Evolutionary conservation across 768 basidiomycete species (phyloP), one percentile per base, ranked within the genome.

Genomic region (Pleurotus platypus): DNA sequence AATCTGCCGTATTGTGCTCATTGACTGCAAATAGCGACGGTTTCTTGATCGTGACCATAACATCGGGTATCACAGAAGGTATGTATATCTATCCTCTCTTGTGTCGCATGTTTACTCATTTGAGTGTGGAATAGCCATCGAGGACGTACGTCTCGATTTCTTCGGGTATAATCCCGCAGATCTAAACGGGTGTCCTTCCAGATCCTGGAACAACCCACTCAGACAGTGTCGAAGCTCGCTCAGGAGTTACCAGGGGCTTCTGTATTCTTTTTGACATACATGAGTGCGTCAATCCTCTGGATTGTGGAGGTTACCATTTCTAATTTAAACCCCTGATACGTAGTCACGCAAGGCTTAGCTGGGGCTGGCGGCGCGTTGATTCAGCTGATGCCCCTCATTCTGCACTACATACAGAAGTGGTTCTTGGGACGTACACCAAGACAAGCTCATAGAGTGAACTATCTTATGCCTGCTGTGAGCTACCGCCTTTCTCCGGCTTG

Each of bases 41-140:
- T 58, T 90, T 90, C 76, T 73, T 90, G 57, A 79, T 87, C 60
- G 84, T 87, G 43, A 89, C 87, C 2, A 65, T 89, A 46, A 76
- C 79, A 7, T 84, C 84, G 20, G 83, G 84, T 40, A 69, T 89
- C 39, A 79, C 85, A 6, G 64, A 64, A 62, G 68, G 74, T 71
- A 59, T 27, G 66, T 27, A 54, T 47, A 27, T 40, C 18, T 15
- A 30, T 38, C 40, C 49, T n/a, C 12, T 22, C 55, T 11, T 15
- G 18, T 4, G 22, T 42, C 16, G 9, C 15, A n/a, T 24, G 24
- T 42, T 11, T 55, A n/a, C 15, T 45, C 9, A 11, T 35, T 35
- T 35, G 30, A 1, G 30, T 35, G 11, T 35, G 30, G 30, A 35
- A 35, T 56, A 66, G 68, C 73, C 9, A 69, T 73, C 16, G 60